Base-by-base conservation (phyloP, 768 basidiomycete species). In the Cystobasidium tubakii region DNA sequence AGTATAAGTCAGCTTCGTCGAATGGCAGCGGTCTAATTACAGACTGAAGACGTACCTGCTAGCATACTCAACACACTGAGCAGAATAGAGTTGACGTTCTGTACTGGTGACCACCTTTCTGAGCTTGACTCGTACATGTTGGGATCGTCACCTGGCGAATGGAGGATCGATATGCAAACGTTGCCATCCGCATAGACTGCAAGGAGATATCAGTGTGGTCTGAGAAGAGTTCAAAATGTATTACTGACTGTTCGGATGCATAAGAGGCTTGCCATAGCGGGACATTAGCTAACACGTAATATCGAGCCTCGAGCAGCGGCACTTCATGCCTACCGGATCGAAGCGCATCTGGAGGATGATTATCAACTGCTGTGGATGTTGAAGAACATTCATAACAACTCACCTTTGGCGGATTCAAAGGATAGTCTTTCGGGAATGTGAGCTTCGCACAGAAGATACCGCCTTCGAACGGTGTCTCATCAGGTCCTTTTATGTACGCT, bases 81-180 rank as follows among this genome's bases (percentile, higher is more conserved):
- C n/a, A 75, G 66, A 29, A 74, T 74, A 3, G 34, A 66, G 83
- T 98, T 90, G 19, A 99, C 91, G 79, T 91, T 92, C 82, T 98
- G 95, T 0, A 98, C 95, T n/a, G 96, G 96, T 73, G 90, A 92
- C 96, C 96, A 99, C 44, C 96, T 86, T 79, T 99, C 96, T 23
- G 90, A 92, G 0, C 93, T 92, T 77, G 89, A 87, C 81, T 99
- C 95, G 81, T 97, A 98, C 85, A 91, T 89, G 73, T 82, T 78
- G 3, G 83, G 83, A 74, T 84, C 83, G 77, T 84, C 83, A 1
- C 83, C 83, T 0, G 94, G 96, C 0, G 92, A 81, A 80, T 99
- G 96, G 27, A 99, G 83, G 79, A 99, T 99, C 0, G 94, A 97
- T 78, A 99, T 98, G 84, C 96, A 99, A 64, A 99, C 95, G 63